Evolutionary conservation across 805 yeast species (phyloP), one percentile per base, ranked within the genome.

Genomic region (Debaryomyces tyrocola): DNA sequence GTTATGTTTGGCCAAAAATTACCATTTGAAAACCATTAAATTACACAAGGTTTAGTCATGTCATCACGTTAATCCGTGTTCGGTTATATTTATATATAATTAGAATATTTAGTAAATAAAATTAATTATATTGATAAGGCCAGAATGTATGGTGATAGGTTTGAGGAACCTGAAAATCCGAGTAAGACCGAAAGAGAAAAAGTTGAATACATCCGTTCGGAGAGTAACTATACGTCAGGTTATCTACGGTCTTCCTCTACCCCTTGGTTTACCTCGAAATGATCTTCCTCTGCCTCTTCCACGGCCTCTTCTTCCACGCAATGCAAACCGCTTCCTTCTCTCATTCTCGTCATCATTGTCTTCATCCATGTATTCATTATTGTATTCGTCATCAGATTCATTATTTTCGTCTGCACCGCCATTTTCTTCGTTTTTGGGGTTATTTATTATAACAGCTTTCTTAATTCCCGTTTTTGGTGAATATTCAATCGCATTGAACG

Each of bases 1-100:
- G 82, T 79, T 33, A 80, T 83, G 79, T 69, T 76, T 52, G 85
- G 72, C 27, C 60, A 60, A 45, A 67, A 67, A 52, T 61, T 65
- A 53, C 73, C 74, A 36, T 68, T 68, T 46, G 73, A 69, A 57
- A 64, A 64, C 50, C 72, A 68, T 49, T 67, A 58, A 39, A 31
- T 31, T 2, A 31, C 11, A 4, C 2, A 31, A 31, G 14, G 17
- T 31, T 31, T 6, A 31, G 18, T 38, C 20, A 31, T 14, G 34
- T 31, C 34, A 31, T 31, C 17, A 31, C 34, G 34, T 31, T 31
- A 8, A n/a, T 31, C 34, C 34, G 17, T 12, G 34, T 31, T 31
- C 34, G 4, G 17, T 31, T 31, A 31, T 31, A 31, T 31, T 31
- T n/a, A 12, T 31, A 31, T 31, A 14, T 31, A 31, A 31, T 31